phyloP scores from a whole-genome alignment of 306 rosid genomes.

The Astragalus membranaceus region DNA sequence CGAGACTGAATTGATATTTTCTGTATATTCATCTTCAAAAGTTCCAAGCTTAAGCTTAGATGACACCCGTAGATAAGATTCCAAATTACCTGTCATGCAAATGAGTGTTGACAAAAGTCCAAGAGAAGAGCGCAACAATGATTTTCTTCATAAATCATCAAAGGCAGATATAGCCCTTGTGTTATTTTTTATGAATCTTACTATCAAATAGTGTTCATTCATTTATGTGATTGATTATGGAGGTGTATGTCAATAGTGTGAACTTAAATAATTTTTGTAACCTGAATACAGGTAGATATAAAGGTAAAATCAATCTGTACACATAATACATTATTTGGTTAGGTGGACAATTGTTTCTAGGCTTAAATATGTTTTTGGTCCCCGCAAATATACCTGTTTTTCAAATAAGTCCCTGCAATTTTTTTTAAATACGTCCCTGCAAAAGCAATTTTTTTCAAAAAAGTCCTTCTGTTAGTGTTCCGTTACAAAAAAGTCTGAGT shows the following conservation, averaged over 20 bases:
- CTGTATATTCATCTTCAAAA: slow-evolving; percentile 42
- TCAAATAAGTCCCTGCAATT: too few relatives aligned
- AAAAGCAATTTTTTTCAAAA: too few relatives aligned
- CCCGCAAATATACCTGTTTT: too few relatives aligned
- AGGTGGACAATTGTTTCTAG: not conserved
- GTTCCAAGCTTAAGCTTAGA: slow-evolving; percentile 83
- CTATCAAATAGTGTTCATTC: not conserved
- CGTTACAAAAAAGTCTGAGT: too few relatives aligned
- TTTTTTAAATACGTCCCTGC: too few relatives aligned
- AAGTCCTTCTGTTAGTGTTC: too few relatives aligned
- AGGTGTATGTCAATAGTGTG: not conserved
- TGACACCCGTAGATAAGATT: slow-evolving; percentile 58
- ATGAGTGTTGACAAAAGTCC: slow-evolving; percentile 11
- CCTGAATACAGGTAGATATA: not conserved
- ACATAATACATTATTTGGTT: not conserved
- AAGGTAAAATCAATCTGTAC: not conserved
- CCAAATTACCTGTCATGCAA: slow-evolving; percentile 56
- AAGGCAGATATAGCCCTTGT: not conserved
- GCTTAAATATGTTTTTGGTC: too few relatives aligned
- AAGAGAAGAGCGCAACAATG: slow-evolving; percentile 20
- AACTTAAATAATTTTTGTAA: not conserved
- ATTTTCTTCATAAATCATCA: not conserved
- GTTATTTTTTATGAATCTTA: not conserved
- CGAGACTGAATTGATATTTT: slow-evolving; percentile 21
- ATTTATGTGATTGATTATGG: slow-evolving; percentile 1